These are phyloP conservation scores for Tylopilus sp. DNA, from an alignment of 1,284 basidiomycete genomes.

Conservation along the genomic window DNA sequence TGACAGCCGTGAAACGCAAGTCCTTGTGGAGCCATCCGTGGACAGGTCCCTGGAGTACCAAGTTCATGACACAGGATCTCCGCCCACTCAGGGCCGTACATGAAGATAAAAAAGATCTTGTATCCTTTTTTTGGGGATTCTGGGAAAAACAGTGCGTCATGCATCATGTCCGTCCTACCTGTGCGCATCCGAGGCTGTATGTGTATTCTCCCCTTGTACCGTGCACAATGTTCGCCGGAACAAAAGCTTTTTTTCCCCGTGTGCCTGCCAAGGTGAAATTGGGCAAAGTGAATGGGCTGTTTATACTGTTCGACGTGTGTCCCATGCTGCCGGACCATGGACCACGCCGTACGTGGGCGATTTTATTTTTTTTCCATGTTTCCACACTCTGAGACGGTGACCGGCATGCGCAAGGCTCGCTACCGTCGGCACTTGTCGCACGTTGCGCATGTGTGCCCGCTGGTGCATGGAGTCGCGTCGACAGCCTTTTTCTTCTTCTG, in stretches of 20 bases:
- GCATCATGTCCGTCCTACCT: conserved; percentile 22
- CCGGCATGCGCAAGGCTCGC: neutral
- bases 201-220: conserved; percentile 8
- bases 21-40: conserved; percentile 20
- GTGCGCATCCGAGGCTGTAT: conserved; percentile 9
- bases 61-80: conserved; percentile 21
- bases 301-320: conserved; percentile 3
- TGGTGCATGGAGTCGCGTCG: neutral
- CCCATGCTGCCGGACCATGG: conserved; percentile 7
- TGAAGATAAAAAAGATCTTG: neutral
- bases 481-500: neutral
- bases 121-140: conserved; percentile 1
- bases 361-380: neutral
- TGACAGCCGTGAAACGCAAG: conserved; percentile 12
- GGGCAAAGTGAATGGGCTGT: neutral
- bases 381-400: neutral
- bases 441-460: neutral
- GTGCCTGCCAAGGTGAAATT: conserved; percentile 7
- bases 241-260: neutral
- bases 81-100: conserved; percentile 8
- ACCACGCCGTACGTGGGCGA: neutral
- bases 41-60: conserved; percentile 22
- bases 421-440: conserved; percentile 1
- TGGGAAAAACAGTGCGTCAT: conserved; percentile 12
- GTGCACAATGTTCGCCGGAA: neutral